Conservation (phyloP, 139 green algal species). For the Chlamydomonas schloesseri region DNA sequence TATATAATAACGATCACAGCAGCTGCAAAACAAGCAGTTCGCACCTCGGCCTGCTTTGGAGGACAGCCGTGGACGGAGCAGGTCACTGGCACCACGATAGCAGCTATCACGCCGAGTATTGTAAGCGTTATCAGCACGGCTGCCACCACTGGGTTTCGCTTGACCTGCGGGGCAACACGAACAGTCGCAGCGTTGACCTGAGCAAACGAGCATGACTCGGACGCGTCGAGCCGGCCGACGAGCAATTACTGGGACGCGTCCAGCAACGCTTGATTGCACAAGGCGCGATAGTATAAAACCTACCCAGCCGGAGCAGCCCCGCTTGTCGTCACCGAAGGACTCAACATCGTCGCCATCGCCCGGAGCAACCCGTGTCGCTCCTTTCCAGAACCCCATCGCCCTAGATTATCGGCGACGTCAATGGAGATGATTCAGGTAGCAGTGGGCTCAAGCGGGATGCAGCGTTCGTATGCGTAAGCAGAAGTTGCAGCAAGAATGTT, state of each 20-base stretch:
- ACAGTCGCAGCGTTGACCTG: neutral
- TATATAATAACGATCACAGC: too few relatives aligned
- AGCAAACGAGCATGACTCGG: neutral
- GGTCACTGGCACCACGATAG: conserved; percentile 19
- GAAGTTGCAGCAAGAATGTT: too few relatives aligned
- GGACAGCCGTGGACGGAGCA: conserved; percentile 30
- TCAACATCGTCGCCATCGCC: too few relatives aligned
- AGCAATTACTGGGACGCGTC: neutral
- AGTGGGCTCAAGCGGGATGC: too few relatives aligned
- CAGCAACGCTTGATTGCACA: too few relatives aligned
- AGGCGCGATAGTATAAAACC: too few relatives aligned
- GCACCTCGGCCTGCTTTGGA: neutral
- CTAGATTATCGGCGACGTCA: too few relatives aligned
- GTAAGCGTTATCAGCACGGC: neutral
- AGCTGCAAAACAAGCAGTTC: neutral
- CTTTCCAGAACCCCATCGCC: too few relatives aligned
- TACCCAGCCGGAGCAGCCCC: neutral
- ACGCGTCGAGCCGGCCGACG: neutral
- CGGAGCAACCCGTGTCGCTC: too few relatives aligned
- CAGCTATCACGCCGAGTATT: conserved; percentile 19
- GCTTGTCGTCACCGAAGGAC: neutral
- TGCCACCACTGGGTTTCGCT: conserved; percentile 10
- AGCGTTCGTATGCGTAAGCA: too few relatives aligned
- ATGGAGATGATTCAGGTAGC: too few relatives aligned
- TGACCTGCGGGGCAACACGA: neutral